Percentiles rank a stretch among this genome's conserved stretches.
phyloP scores from a whole-genome alignment of 1,284 basidiomycete species.

The Melampsora americana region DNA sequence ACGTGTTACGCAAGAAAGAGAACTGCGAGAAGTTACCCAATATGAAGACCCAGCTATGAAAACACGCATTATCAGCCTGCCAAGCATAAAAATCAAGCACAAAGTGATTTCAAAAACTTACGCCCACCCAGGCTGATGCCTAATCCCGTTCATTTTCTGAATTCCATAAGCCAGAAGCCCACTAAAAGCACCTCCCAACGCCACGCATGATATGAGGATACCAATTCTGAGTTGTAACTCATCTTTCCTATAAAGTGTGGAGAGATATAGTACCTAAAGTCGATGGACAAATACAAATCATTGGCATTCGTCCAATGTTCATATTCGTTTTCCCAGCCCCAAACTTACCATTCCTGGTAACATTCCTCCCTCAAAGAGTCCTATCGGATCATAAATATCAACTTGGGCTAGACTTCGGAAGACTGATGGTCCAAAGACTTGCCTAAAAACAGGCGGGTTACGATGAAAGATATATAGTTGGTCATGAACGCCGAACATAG shows the following conservation, averaged over 20 bases:
- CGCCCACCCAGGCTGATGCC: conserved; percentile 1
- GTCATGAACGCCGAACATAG: not conserved
- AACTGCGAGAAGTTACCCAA: not conserved
- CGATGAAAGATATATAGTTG: conserved; percentile 26
- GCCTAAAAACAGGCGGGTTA: conserved; percentile 31
- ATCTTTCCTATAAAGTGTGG: conserved; percentile 33
- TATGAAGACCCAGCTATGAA: not conserved
- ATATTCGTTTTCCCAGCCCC: not conserved
- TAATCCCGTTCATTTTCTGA: conserved; percentile 43
- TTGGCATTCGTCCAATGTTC: no score
- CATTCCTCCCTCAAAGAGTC: conserved; percentile 40
- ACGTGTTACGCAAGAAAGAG: not conserved
- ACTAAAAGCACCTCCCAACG: conserved; percentile 43
- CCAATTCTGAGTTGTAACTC: conserved; percentile 40
- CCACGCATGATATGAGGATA: conserved; percentile 27
- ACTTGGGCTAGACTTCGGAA: not conserved
- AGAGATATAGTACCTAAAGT: conserved; percentile 30
- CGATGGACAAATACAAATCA: no score
- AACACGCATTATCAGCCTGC: not conserved
- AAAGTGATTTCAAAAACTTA: not conserved
- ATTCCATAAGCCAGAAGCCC: conserved; percentile 45
- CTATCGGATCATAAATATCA: not conserved
- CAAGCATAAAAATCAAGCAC: not conserved
- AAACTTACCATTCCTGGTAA: conserved; percentile 40
- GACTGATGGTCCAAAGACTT: not conserved